Conservation (phyloP, 805 yeast species). For the Tetrapisispora iriomotensis region DNA sequence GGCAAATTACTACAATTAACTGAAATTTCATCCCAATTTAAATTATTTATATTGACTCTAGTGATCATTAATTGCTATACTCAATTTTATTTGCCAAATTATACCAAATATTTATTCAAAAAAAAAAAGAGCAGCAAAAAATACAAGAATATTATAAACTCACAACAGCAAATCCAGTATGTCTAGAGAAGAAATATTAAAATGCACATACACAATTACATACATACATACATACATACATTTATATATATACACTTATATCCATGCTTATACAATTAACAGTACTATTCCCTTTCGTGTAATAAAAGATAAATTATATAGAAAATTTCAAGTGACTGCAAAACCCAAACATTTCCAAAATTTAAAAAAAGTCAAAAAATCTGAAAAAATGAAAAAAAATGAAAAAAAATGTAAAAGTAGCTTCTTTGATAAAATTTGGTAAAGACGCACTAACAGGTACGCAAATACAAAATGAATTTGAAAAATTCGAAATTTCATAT, state of each 20-base stretch:
- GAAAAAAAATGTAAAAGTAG: no score
- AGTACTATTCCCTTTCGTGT: neutral
- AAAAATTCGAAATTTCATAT: no score
- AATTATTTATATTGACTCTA: slow-evolving; percentile 37
- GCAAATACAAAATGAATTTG: no score
- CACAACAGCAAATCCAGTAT: slow-evolving; percentile 1
- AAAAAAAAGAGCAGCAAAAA: slow-evolving; percentile 32
- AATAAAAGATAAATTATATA: no score
- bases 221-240: neutral
- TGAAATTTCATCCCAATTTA: slow-evolving; percentile 41
- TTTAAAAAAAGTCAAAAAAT: no score
- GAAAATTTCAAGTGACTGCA: neutral
- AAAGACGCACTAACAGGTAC: no score
- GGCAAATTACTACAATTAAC: slow-evolving; percentile 75
- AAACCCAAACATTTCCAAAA: neutral
- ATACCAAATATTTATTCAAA: slow-evolving; percentile 26
- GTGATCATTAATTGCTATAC: slow-evolving; percentile 41
- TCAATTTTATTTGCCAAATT: slow-evolving; percentile 28
- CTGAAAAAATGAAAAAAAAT: neutral
- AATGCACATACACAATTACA: neutral
- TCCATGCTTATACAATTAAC: neutral
- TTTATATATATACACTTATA: neutral
- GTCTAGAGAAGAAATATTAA: neutral
- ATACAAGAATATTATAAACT: slow-evolving; percentile 27
- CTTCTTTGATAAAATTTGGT: no score